phyloP scores from a whole-genome alignment of 805 yeast species.

The Cyberlindnera mycetangii region DNA sequence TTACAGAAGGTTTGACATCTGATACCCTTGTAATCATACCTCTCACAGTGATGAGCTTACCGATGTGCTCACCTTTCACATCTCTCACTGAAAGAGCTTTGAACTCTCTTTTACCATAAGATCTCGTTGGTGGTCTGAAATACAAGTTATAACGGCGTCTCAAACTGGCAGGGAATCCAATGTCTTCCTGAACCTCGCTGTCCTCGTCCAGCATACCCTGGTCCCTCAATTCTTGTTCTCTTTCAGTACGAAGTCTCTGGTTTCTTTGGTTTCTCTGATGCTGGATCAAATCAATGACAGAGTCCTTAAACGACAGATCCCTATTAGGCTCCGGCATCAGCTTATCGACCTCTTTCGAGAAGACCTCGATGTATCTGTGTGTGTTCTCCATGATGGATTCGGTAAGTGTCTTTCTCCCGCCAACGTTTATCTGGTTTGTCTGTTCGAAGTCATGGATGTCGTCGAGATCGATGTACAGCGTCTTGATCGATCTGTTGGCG shows the following conservation, averaged over 20 bases:
- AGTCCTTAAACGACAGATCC: conserved; percentile 77
- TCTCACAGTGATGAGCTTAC: conserved; percentile 83
- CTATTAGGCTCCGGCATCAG: conserved; percentile 85
- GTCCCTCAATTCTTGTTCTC: conserved; percentile 55
- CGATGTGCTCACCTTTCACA: conserved; percentile 78
- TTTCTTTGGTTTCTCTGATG: conserved; percentile 88
- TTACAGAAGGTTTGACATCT: conserved; percentile 90
- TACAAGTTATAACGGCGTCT: conserved; percentile 85
- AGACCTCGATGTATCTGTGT: conserved; percentile 72
- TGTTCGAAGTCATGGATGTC: conserved; percentile 74
- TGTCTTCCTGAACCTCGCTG: conserved; percentile 29
- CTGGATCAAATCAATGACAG: conserved; percentile 87
- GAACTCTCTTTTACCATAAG: conserved; percentile 24
- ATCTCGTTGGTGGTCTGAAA: conserved; percentile 70
- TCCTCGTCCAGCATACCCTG: conserved; percentile 32
- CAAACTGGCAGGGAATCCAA: conserved; percentile 76
- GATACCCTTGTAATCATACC: conserved; percentile 95
- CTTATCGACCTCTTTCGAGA: conserved; percentile 72
- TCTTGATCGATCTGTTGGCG: conserved; percentile 76
- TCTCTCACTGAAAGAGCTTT: conserved; percentile 86
- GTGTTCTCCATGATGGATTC: conserved; percentile 70
- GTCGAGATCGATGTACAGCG: conserved; percentile 74
- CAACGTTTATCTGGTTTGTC: conserved; percentile 31
- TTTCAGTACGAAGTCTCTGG: conserved; percentile 64
- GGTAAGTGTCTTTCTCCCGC: conserved; percentile 40